phyloP scores from a whole-genome alignment of 2,329 filamentous ascomycete species.

The Pseudogymnoascus sp. region DNA sequence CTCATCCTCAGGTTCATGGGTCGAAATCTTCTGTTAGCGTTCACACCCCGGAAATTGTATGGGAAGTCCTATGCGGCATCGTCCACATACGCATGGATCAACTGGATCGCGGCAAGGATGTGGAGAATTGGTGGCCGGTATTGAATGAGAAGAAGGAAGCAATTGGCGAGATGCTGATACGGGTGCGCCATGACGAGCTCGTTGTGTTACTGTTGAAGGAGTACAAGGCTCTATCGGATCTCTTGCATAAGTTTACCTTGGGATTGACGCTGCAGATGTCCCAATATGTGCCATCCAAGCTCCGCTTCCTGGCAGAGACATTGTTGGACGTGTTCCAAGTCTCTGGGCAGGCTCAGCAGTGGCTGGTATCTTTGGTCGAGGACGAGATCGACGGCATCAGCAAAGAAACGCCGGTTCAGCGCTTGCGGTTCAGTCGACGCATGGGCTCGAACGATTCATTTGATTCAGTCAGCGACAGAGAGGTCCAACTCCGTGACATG shows the following conservation, averaged over 20 bases:
- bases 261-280: conserved; percentile 82
- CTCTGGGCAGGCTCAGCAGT: conserved; percentile 74
- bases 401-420: conserved; percentile 70
- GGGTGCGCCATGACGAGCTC: conserved; percentile 77
- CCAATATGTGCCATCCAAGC: conserved; percentile 67
- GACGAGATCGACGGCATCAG: conserved; percentile 94
- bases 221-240: conserved; percentile 74
- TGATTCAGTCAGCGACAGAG: conserved; percentile 57
- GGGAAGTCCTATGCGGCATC: conserved; percentile 56
- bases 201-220: conserved; percentile 82
- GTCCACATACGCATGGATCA: conserved; percentile 74
- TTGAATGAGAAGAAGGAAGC: conserved; percentile 68
- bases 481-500: conserved; percentile 69
- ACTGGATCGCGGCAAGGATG: conserved; percentile 67
- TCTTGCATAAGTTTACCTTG: conserved; percentile 78
- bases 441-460: conserved; percentile 65
- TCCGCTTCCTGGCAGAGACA: conserved; percentile 76
- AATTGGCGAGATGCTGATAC: conserved; percentile 79
- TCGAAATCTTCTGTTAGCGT: conserved; percentile 28
- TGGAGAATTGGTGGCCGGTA: conserved; percentile 84
- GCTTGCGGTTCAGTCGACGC: conserved; percentile 65
- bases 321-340: conserved; percentile 95
- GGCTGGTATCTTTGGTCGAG: conserved; percentile 88
- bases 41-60: conserved; percentile 28
- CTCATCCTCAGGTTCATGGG: conserved; percentile 21